Evolutionary conservation across 148 eudicot genomes (phyloP).

Genomic region (Chenopodium formosanum): DNA sequence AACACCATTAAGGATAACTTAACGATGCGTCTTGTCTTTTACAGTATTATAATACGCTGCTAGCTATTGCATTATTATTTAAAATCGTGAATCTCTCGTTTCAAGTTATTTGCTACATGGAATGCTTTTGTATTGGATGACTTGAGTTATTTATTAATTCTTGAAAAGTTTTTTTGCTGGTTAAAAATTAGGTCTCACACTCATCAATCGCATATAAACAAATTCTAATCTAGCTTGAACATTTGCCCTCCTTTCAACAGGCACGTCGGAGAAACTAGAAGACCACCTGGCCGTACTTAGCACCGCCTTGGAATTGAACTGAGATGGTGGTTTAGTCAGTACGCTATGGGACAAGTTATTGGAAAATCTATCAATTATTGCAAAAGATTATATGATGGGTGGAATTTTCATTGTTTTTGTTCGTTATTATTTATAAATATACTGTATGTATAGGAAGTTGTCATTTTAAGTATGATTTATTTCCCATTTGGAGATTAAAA

Average conservation of each 20-base stretch:
- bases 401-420: slow-evolving; percentile 7
- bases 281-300: slow-evolving; percentile 46
- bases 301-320: not conserved
- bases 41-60: too few species aligned
- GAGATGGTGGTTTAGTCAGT: not conserved
- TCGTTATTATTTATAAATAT: slow-evolving; percentile 3
- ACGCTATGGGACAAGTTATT: not conserved
- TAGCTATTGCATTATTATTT: too few species aligned
- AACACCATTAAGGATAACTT: slow-evolving; percentile 6
- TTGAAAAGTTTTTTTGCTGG: too few species aligned
- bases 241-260: slow-evolving; percentile 28
- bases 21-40: not conserved
- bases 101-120: too few species aligned
- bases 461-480: not conserved
- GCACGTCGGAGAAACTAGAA: slow-evolving; percentile 36
- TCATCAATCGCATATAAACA: too few species aligned
- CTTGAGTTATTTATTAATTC: too few species aligned
- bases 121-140: too few species aligned
- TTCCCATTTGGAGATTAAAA: not conserved
- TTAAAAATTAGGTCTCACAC: too few species aligned
- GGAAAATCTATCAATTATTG: not conserved
- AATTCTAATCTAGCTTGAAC: not conserved
- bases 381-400: not conserved
- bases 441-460: slow-evolving; percentile 5
- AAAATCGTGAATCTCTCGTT: too few species aligned